phyloP scores from a whole-genome alignment of 2,329 filamentous ascomycete genomes.

The Botrytis medusae region DNA sequence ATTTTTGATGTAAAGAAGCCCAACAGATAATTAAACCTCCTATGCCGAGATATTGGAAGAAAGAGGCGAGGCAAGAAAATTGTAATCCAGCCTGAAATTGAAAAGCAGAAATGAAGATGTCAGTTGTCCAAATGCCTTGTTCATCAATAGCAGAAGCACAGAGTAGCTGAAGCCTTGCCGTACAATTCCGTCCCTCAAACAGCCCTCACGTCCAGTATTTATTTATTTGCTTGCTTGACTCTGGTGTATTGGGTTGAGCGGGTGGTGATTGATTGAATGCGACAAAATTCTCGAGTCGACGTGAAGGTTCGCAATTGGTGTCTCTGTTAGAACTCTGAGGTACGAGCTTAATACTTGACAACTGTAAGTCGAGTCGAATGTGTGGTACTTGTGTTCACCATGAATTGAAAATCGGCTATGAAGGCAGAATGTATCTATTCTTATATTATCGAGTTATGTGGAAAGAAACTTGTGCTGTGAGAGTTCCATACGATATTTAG shows the following conservation, averaged over 20 bases:
- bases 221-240: not conserved
- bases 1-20: constrained; percentile 29
- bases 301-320: constrained; percentile 9
- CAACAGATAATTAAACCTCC: constrained; percentile 18
- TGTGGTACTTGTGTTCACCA: not conserved
- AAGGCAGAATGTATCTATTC: not conserved
- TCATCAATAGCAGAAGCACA: constrained; percentile 17
- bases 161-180: constrained; percentile 14
- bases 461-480: not conserved
- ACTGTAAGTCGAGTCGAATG: not conserved
- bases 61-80: constrained; percentile 14
- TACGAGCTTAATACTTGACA: not conserved
- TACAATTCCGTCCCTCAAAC: constrained; percentile 16
- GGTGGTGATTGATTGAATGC: not conserved
- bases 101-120: constrained; percentile 20
- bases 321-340: not conserved
- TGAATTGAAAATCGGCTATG: not conserved
- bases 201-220: not conserved
- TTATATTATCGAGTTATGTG: not conserved
- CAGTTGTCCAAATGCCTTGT: constrained; percentile 19
- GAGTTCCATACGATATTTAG: not conserved
- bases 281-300: constrained; percentile 1
- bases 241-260: not conserved
- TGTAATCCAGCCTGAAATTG: constrained; percentile 20
- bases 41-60: constrained; percentile 21